phyloP scores from a whole-genome alignment of 2,329 filamentous ascomycete species.

The Fusarium marasasianum region DNA sequence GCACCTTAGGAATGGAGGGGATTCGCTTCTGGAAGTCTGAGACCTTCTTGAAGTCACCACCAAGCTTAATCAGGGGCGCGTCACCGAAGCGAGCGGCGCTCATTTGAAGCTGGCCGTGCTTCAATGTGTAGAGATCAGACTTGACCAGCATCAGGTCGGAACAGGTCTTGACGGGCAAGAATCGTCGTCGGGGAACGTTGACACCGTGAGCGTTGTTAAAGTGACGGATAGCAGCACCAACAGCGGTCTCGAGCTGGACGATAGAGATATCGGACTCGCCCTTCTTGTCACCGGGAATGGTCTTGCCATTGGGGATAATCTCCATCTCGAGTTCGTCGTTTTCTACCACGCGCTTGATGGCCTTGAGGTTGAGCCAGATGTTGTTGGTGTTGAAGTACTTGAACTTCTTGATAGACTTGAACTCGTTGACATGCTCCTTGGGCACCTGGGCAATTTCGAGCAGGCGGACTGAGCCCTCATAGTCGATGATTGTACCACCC shows the following conservation, averaged over 20 bases:
- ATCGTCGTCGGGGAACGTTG: constrained; percentile 96
- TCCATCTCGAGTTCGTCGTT: constrained; percentile 99
- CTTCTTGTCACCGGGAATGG: constrained; percentile 98
- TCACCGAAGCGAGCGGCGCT: constrained; percentile 96
- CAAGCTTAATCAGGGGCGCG: constrained; percentile 97
- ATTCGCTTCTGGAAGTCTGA: constrained; percentile 94
- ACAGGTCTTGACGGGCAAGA: constrained; percentile 99
- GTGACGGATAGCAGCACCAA: constrained; percentile 97
- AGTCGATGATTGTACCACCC: constrained; percentile 99
- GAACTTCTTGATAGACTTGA: constrained; percentile 99
- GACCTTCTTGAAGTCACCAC: constrained; percentile 99
- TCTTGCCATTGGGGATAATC: constrained; percentile 99
- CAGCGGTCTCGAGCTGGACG: constrained; percentile 97
- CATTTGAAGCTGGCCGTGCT: constrained; percentile 98
- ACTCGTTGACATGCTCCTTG: constrained; percentile 99
- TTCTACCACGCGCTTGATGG: constrained; percentile 98
- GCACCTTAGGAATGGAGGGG: constrained; percentile 86
- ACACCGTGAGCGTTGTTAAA: constrained; percentile 99
- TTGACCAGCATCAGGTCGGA: constrained; percentile 99
- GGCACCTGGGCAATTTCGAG: constrained; percentile 99
- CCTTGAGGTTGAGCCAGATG: constrained; percentile 98
- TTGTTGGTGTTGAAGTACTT: constrained; percentile 99
- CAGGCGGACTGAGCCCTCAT: constrained; percentile 94
- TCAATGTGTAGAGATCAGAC: constrained; percentile 97
- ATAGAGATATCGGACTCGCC: constrained; percentile 98